phyloP scores from a whole-genome alignment of 176 grass and related monocot species.

The Musa beccarii region DNA sequence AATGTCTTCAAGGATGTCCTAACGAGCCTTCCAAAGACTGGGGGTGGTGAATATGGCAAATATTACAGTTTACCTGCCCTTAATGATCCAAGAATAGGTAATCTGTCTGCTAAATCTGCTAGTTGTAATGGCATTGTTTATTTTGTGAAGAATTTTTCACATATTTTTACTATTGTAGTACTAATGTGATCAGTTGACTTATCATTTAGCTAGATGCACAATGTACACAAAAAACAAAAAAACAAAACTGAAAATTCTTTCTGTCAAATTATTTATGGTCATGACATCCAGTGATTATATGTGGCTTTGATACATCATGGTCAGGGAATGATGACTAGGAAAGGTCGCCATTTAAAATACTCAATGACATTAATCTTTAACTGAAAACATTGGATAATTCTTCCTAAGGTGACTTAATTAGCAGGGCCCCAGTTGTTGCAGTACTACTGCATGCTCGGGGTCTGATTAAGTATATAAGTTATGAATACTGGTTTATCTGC shows the following conservation, averaged over 20 bases:
- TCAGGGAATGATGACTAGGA: too few relatives aligned
- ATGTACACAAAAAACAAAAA: too few relatives aligned
- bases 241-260: too few relatives aligned
- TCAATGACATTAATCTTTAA: neutral
- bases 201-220: neutral
- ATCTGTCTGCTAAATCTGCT: neutral
- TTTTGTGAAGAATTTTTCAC: neutral
- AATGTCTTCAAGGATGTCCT: conserved; percentile 59
- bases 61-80: conserved; percentile 72
- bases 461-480: neutral
- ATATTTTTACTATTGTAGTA: neutral
- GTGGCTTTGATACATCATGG: neutral
- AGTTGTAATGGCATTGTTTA: too few relatives aligned
- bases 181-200: neutral
- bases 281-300: neutral
- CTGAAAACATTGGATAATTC: neutral
- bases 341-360: too few relatives aligned
- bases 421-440: neutral
- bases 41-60: conserved; percentile 81
- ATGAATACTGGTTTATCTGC: neutral
- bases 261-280: too few relatives aligned
- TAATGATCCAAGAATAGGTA: conserved; percentile 88
- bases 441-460: neutral
- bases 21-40: conserved; percentile 69
- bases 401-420: neutral